Percentiles rank a stretch among this genome's conserved stretches.
These are phyloP conservation scores for Quercus variabilis DNA, from an alignment of 306 rosid species.

Conservation along the genomic window DNA sequence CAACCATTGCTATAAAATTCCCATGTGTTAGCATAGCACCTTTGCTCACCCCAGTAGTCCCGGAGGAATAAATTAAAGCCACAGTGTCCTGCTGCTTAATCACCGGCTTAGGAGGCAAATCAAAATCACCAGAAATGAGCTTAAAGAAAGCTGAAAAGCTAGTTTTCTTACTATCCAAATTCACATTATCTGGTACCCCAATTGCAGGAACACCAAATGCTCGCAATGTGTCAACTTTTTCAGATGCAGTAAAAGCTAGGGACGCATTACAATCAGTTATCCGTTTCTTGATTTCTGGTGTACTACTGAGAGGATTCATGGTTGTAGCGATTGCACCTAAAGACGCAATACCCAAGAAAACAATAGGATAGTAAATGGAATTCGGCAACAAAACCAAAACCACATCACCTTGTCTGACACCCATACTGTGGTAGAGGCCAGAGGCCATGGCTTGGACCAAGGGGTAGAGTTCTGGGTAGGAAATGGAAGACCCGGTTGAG, in stretches of 20 bases:
- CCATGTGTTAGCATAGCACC: conserved; percentile 69
- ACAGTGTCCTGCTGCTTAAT: conserved; percentile 75
- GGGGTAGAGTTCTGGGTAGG: conserved; percentile 54
- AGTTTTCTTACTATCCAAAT: conserved; percentile 14
- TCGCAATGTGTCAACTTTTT: conserved; percentile 34
- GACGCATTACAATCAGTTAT: conserved; percentile 43
- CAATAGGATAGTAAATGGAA: conserved; percentile 64
- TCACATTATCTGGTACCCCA: conserved; percentile 53
- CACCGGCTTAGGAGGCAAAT: conserved; percentile 40
- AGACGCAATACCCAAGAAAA: conserved; percentile 49
- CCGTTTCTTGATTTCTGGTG: conserved; percentile 54
- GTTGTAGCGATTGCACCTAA: conserved; percentile 67
- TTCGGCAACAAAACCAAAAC: conserved; percentile 69
- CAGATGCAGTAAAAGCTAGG: conserved; percentile 42
- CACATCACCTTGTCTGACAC: conserved; percentile 63
- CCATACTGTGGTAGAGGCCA: conserved; percentile 51
- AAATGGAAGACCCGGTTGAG: conserved; percentile 55
- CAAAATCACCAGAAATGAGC: conserved; percentile 36
- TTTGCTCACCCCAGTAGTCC: conserved; percentile 82
- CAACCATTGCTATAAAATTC: conserved; percentile 59
- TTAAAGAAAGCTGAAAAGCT: conserved; percentile 34
- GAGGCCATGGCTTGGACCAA: conserved; percentile 63
- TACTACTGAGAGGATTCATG: conserved; percentile 62
- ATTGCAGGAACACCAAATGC: conserved; percentile 44
- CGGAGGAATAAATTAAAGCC: conserved; percentile 74